These are phyloP conservation scores for Piper betle DNA, from an alignment of 164 flowering plant species.

Conservation along the genomic window DNA sequence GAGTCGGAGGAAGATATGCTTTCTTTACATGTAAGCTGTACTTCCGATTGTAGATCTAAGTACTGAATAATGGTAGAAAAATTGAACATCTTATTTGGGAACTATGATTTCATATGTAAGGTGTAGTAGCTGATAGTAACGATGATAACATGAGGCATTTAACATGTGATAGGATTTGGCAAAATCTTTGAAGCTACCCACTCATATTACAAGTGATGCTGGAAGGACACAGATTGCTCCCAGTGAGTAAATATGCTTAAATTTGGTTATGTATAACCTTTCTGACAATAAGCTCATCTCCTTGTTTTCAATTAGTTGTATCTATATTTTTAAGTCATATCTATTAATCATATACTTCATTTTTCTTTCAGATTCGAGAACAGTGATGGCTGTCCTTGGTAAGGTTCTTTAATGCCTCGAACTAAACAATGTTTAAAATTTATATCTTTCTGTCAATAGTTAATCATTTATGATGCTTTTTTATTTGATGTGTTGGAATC, in stretches of 20 bases:
- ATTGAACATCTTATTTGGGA: not conserved
- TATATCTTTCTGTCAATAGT: too few species aligned
- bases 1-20: slow-evolving; percentile 91
- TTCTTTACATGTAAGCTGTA: slow-evolving; percentile 43
- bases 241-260: slow-evolving; percentile 30
- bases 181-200: slow-evolving; percentile 69
- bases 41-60: not conserved
- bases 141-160: not conserved
- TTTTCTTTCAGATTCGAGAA: slow-evolving; percentile 66
- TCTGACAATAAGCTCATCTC: not conserved
- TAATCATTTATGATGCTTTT: too few species aligned
- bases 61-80: not conserved
- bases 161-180: slow-evolving; percentile 55
- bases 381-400: slow-evolving; percentile 98
- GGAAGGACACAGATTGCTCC: slow-evolving; percentile 99
- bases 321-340: not conserved
- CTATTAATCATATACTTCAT: not conserved
- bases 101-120: not conserved
- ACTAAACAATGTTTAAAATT: too few species aligned
- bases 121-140: not conserved
- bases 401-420: slow-evolving; percentile 11
- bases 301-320: not conserved
- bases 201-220: slow-evolving; percentile 92
- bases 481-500: too few species aligned
- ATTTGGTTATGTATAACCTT: too few species aligned